Percentiles rank a stretch among this genome's conserved stretches.
These are phyloP conservation scores for Annulohypoxylon bovei DNA, from an alignment of 495 filamentous ascomycete species.

Conservation along the genomic window DNA sequence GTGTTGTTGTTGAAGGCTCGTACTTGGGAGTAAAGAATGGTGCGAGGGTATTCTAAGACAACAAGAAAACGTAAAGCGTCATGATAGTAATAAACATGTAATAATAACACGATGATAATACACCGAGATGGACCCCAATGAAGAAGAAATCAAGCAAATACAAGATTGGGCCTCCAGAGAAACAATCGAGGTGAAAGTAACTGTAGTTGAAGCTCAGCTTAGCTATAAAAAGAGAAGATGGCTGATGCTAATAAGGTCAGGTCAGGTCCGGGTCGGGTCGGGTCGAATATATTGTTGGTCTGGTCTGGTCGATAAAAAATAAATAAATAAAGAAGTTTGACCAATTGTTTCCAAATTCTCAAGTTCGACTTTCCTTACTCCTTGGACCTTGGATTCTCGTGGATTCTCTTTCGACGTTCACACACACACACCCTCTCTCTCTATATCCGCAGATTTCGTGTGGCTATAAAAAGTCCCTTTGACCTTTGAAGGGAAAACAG, in stretches of 20 bases:
- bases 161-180: conserved; percentile 19
- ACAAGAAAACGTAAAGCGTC: conserved; percentile 36
- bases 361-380: background rate
- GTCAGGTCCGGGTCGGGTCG: background rate
- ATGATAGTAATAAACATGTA: conserved; percentile 39
- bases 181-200: conserved; percentile 1
- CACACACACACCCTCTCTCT: too few relatives aligned
- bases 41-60: conserved; percentile 44
- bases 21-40: conserved; percentile 25
- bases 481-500: conserved; percentile 7
- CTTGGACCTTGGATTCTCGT: conserved; percentile 11
- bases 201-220: conserved; percentile 12
- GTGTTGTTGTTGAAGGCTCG: conserved; percentile 17
- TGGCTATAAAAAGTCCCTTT: background rate
- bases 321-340: conserved; percentile 11
- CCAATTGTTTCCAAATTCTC: conserved; percentile 26
- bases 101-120: conserved; percentile 38
- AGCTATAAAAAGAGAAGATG: conserved; percentile 13
- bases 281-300: background rate
- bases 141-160: conserved; percentile 16
- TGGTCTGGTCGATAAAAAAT: conserved; percentile 1
- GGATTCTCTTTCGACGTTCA: background rate
- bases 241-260: conserved; percentile 8
- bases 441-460: conserved; percentile 3
- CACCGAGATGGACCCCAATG: conserved; percentile 31